Evolutionary conservation across 305 asterid species (phyloP).

Genomic region (Fraxinus sp.): DNA sequence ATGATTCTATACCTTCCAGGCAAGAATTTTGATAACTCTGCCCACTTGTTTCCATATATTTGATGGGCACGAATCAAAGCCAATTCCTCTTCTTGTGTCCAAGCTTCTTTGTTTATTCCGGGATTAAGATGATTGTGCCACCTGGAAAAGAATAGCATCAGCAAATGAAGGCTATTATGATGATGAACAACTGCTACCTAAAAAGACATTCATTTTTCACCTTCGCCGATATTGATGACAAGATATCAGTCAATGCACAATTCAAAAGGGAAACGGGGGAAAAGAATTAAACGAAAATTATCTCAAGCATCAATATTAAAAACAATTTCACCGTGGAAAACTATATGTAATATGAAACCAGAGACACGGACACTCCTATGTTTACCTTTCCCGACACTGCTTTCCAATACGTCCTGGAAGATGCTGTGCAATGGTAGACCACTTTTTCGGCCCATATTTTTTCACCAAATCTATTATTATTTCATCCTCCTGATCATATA

Average conservation of each 20-base stretch:
- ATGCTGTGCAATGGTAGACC: constrained; percentile 96
- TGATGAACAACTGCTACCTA: neutral
- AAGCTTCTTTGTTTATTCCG: constrained; percentile 87
- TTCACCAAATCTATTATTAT: constrained; percentile 71
- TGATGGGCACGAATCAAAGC: constrained; percentile 91
- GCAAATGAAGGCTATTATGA: neutral
- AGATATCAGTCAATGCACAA: neutral
- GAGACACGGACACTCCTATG: constrained; percentile 17
- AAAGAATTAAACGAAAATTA: neutral
- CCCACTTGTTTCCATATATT: constrained; percentile 79
- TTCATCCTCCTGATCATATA: constrained; percentile 80
- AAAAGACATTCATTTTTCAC: neutral
- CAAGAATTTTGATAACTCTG: constrained; percentile 90
- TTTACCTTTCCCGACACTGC: constrained; percentile 96
- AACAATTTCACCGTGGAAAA: neutral
- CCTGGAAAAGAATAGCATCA: constrained; percentile 23
- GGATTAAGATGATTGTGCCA: constrained; percentile 99
- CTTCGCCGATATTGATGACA: neutral
- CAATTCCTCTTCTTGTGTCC: constrained; percentile 98
- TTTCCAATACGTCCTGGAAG: constrained; percentile 98
- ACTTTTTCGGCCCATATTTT: constrained; percentile 86
- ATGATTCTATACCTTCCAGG: constrained; percentile 77
- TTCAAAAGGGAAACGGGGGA: neutral
- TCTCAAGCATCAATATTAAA: neutral
- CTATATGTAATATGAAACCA: neutral